Percentiles rank a stretch among this genome's conserved stretches.
phyloP scores from a whole-genome alignment of 2,329 filamentous ascomycete genomes.

The Ambrosiella beaveri region DNA sequence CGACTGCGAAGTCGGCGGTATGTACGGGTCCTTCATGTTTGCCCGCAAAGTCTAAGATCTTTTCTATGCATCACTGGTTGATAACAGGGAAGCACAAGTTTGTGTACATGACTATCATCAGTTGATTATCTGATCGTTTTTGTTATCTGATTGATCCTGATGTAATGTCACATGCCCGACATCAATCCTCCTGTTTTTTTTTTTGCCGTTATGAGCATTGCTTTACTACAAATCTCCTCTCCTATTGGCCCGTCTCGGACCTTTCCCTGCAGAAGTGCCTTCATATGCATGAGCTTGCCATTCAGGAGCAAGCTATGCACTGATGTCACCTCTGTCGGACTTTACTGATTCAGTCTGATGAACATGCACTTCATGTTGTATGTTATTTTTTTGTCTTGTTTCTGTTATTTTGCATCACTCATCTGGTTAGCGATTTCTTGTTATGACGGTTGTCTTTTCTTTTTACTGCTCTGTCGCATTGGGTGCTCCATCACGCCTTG shows the following conservation, averaged over 20 bases:
- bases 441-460: background rate
- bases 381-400: background rate
- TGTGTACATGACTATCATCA: background rate
- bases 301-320: background rate
- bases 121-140: background rate
- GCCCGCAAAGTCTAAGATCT: constrained; percentile 33
- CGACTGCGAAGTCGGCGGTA: constrained; percentile 78
- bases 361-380: background rate
- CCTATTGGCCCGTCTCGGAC: background rate
- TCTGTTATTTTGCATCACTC: background rate
- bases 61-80: background rate
- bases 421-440: background rate
- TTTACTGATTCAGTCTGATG: background rate
- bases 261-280: background rate
- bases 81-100: background rate
- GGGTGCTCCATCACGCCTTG: background rate
- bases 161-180: background rate
- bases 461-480: background rate
- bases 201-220: background rate
- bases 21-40: constrained; percentile 64
- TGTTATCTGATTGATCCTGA: background rate
- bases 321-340: background rate
- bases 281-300: constrained; percentile 2
- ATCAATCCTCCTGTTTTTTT: constrained; percentile 2
- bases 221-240: background rate